phyloP scores from a whole-genome alignment of 108 stramenopile genomes.

The Cyclotella atomus region DNA sequence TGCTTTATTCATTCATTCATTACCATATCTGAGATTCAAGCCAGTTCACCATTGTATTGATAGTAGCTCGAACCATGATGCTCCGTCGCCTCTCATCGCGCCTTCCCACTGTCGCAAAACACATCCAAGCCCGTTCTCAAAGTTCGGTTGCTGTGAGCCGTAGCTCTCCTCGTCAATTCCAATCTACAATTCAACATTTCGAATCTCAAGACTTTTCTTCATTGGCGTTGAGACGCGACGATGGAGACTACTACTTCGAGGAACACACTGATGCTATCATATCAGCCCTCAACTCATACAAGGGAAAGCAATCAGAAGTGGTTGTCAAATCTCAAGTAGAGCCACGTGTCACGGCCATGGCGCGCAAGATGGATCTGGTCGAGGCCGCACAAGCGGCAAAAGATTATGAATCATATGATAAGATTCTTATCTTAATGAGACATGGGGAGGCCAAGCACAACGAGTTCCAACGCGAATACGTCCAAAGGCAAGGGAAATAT shows the following conservation, averaged over 20 bases:
- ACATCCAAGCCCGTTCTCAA: slow-evolving; percentile 25
- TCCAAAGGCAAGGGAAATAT: slow-evolving; percentile 17
- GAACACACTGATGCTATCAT: slow-evolving; percentile 41
- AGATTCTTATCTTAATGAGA: slow-evolving; percentile 46
- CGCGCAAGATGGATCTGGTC: slow-evolving; percentile 41
- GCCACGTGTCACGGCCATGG: slow-evolving; percentile 21
- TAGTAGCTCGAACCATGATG: neutral
- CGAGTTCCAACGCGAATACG: slow-evolving; percentile 43
- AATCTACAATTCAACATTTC: slow-evolving; percentile 33
- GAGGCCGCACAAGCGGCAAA: slow-evolving; percentile 38
- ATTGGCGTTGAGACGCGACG: slow-evolving; percentile 34
- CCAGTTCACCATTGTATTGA: neutral
- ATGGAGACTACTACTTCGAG: slow-evolving; percentile 54
- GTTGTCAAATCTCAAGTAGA: neutral
- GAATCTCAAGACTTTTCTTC: slow-evolving; percentile 37
- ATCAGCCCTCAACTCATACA: slow-evolving; percentile 22
- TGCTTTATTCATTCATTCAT: neutral
- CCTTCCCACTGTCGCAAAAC: neutral
- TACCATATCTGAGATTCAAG: neutral
- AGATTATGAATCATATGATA: slow-evolving; percentile 48
- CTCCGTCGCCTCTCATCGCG: slow-evolving; percentile 8
- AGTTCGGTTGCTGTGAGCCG: slow-evolving; percentile 24
- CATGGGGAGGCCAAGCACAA: slow-evolving; percentile 54
- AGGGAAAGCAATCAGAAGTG: slow-evolving; percentile 11
- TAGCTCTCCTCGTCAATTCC: slow-evolving; percentile 17